Evolutionary conservation across 148 eudicot species (phyloP).

Genomic region (Rhododendron ovatum): DNA sequence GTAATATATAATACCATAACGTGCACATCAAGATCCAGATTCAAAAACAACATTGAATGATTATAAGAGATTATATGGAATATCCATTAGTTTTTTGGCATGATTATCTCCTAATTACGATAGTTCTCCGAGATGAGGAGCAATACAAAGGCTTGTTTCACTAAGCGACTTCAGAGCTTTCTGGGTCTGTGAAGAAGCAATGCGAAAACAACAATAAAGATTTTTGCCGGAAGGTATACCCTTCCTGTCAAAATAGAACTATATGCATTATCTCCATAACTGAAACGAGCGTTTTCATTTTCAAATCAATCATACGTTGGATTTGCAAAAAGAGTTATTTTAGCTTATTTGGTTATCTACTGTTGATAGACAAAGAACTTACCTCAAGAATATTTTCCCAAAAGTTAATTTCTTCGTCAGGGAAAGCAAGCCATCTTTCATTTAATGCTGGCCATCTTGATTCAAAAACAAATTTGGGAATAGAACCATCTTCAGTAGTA

Average conservation of each 20-base stretch:
- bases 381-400: conserved; percentile 94
- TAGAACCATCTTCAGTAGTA: conserved; percentile 55
- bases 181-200: neutral
- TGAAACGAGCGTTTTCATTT: neutral
- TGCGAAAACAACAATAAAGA: neutral
- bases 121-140: neutral
- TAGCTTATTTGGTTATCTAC: neutral
- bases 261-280: neutral
- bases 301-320: neutral
- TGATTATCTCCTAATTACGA: neutral
- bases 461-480: conserved; percentile 69
- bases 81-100: neutral
- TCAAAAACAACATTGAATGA: too few relatives aligned
- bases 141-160: neutral
- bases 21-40: neutral
- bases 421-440: conserved; percentile 67
- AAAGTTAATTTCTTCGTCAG: conserved; percentile 59
- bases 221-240: neutral
- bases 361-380: conserved; percentile 13
- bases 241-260: neutral
- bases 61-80: neutral
- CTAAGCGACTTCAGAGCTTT: neutral
- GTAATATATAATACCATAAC: neutral
- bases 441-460: conserved; percentile 77
- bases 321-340: neutral